Base-by-base conservation (phyloP, 768 basidiomycete genomes). In the Agrocybe praecox region DNA sequence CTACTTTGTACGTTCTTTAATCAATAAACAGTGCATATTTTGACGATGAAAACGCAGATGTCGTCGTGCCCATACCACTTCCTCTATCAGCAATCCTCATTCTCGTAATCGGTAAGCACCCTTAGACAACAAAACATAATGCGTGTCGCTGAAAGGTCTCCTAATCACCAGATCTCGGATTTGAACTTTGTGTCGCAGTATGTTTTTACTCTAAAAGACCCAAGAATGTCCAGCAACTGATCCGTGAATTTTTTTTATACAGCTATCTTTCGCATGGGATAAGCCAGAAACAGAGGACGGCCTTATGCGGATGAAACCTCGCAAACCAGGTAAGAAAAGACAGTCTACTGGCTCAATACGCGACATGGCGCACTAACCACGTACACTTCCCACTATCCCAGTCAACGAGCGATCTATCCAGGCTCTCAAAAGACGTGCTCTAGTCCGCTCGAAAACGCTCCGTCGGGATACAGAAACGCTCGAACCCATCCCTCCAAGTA, bases 191-290 rank as follows among this genome's bases (percentile, higher is more conserved):
- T 36, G 80, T 86, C 52, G 87, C 85, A 56, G 86, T 86, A 72
- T 61, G 84, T 65, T 22, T 14, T 34, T 26, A 15, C 19, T n/a
- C 15, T 29, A 15, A 12, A 14, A 15, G 51, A 10, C 18, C 23
- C 2, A 43, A 22, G 1, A 29, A 11, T 26, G 22, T 14, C 36
- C 33, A 17, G 45, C 40, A 49, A 14, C 46, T 44, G 29, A 0
- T 24, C 32, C 11, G 7, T 19, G 14, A 17, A 26, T 33, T 40
- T n/a, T n/a, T n/a, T n/a, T n/a, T n/a, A n/a, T n/a, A 2, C 57
- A 86, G 84, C 74, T 89, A 14, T 85, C 86, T 1, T 89, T 89
- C 56, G 87, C 87, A 0, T 89, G 87, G 87, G 87, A 89, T 66
- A 75, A 83, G 58, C 84, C 87, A 0, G 86, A 89, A 68, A 84